Evolutionary conservation across 495 filamentous ascomycete species (phyloP), one percentile per base, ranked within the genome.

Genomic region (Xylaria curta): DNA sequence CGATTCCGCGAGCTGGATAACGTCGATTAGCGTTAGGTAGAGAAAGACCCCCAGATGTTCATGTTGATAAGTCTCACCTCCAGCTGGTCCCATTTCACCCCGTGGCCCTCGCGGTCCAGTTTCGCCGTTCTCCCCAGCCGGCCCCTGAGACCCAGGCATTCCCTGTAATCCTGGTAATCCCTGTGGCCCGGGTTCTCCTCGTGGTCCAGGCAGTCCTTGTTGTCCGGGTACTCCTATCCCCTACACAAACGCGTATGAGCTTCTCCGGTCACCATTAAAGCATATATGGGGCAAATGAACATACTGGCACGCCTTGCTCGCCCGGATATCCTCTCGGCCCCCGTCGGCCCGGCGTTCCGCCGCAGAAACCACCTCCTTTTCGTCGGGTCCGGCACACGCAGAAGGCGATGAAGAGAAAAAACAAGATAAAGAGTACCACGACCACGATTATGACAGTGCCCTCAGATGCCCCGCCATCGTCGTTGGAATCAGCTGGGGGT

Each of bases 371-470:
- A 6, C 42, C 54, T 15, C 42, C 44, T 70, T 54, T 61, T 26
- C 56, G 24, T 15, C 68, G 42, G 19, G 28, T 13, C 17, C 33
- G 46, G 24, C 59, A 70, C 2, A 54, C 17, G 46, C 68, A 62
- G 58, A 19, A 63, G 6, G 9, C 31, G 6, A 44, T 1, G 46
- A 63, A 56, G 33, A 70, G 58, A 21, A 70, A 70, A 24, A 33
- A 63, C 12, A 70, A 21, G 8, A 70, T 42, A 21, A 70, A 62
- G 21, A 70, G 31, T 3, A 70, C 54, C 21, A 70, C 68, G 12
- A 70, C 58, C 21, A 70, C 59, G 26, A 70, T 70, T 28, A 64
- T 54, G 13, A 61, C 24, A n/a, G 54, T 49, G 33, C 40, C 60
- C 17, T 54, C 58, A 8, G 68, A 49, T n/a, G 6, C 21, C 24